phyloP scores from a whole-genome alignment of 768 basidiomycete genomes.

The Infundibulicybe gibba region DNA sequence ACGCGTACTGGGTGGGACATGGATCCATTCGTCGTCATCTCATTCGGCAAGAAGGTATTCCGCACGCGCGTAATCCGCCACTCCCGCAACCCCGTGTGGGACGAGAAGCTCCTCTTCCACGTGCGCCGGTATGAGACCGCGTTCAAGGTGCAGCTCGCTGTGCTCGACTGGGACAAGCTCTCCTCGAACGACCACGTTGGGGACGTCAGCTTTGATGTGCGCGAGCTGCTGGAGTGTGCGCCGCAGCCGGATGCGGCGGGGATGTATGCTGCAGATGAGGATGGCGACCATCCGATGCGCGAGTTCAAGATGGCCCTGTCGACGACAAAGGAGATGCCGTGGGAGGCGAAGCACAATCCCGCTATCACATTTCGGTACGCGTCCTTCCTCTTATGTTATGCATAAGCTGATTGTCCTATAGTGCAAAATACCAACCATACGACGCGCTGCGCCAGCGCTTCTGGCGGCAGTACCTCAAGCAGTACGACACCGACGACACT shows the following conservation, averaged over 20 bases:
- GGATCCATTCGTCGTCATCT: slow-evolving; percentile 96
- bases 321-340: slow-evolving; percentile 58
- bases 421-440: slow-evolving; percentile 95
- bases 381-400: neutral
- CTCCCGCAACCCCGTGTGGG: slow-evolving; percentile 82
- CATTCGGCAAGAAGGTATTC: slow-evolving; percentile 97
- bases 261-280: slow-evolving; percentile 48
- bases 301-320: slow-evolving; percentile 65
- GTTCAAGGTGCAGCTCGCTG: slow-evolving; percentile 75
- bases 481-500: slow-evolving; percentile 89
- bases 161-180: slow-evolving; percentile 97
- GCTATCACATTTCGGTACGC: slow-evolving; percentile 61
- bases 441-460: slow-evolving; percentile 85
- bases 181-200: slow-evolving; percentile 88
- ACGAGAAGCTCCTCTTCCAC: slow-evolving; percentile 94
- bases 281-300: slow-evolving; percentile 64
- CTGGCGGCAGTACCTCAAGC: slow-evolving; percentile 85
- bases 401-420: slow-evolving; percentile 16
- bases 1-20: slow-evolving; percentile 90
- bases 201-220: slow-evolving; percentile 67
- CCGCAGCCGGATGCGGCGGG: slow-evolving; percentile 61
- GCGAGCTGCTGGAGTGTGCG: slow-evolving; percentile 65
- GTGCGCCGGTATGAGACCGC: slow-evolving; percentile 82
- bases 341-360: slow-evolving; percentile 75
- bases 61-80: slow-evolving; percentile 87